phyloP scores from a whole-genome alignment of 768 basidiomycete genomes.

The Agrocybe pediades region DNA sequence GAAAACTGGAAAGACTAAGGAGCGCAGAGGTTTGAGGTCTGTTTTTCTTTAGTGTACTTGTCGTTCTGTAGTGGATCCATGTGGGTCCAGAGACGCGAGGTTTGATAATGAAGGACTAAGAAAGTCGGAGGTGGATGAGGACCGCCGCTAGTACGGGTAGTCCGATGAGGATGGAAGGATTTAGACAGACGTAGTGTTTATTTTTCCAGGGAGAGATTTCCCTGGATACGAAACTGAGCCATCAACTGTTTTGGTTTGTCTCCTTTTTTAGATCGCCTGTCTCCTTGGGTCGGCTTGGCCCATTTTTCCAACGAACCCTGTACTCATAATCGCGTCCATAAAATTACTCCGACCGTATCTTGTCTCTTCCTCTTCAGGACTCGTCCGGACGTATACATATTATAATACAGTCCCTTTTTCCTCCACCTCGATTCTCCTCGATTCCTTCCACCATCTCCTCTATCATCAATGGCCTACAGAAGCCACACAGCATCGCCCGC shows the following conservation, averaged over 20 bases:
- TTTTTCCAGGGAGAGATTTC: conserved; percentile 22
- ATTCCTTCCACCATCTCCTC: too few relatives aligned
- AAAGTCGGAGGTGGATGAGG: conserved; percentile 30
- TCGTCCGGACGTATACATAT: conserved; percentile 15
- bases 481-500: conserved; percentile 50
- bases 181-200: conserved; percentile 24
- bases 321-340: conserved; percentile 35
- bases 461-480: conserved; percentile 51
- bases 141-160: conserved; percentile 35
- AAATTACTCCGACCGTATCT: conserved; percentile 36
- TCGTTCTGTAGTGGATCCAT: not conserved
- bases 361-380: conserved; percentile 32
- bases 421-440: conserved; percentile 16
- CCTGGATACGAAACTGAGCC: conserved; percentile 45
- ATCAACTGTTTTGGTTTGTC: conserved; percentile 35
- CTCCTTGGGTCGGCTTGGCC: conserved; percentile 29
- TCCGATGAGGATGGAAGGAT: conserved; percentile 43
- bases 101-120: not conserved
- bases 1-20: too few relatives aligned
- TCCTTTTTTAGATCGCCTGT: conserved; percentile 37
- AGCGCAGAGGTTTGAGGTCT: too few relatives aligned
- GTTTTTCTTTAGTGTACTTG: too few relatives aligned
- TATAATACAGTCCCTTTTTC: conserved; percentile 23
- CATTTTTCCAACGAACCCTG: conserved; percentile 35
- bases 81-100: not conserved